Conservation (phyloP, 768 basidiomycete genomes). For the Paxillus rubicundulus region DNA sequence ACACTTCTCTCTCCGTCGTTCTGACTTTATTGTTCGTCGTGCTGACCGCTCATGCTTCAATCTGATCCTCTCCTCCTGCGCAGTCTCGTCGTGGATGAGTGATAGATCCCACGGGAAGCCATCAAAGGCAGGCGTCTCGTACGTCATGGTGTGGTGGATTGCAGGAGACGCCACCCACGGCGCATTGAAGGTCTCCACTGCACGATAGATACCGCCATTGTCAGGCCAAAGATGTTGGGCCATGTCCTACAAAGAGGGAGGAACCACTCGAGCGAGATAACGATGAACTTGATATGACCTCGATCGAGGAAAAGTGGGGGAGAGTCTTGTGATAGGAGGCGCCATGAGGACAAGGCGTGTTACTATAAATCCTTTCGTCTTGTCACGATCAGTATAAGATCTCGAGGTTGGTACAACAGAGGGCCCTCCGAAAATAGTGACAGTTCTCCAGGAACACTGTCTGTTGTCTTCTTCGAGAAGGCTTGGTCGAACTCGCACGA, state of each 20-base stretch:
- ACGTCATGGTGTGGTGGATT: background rate
- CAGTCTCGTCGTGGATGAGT: background rate
- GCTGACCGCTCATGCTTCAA: background rate
- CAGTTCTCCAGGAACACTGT: background rate
- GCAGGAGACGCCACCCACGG: background rate
- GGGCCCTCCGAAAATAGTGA: background rate
- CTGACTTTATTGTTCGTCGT: background rate
- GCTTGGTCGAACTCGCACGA: background rate
- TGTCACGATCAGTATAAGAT: background rate
- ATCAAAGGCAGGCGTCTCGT: background rate
- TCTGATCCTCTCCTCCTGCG: constrained; percentile 4
- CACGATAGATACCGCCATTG: background rate
- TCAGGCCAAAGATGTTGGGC: background rate
- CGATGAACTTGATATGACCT: background rate
- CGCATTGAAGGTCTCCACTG: background rate
- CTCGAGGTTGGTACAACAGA: background rate
- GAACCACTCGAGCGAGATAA: background rate
- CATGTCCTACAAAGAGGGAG: background rate
- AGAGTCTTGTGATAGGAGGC: background rate
- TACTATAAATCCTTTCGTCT: background rate
- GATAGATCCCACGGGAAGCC: background rate
- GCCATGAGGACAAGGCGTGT: background rate
- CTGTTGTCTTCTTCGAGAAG: too few relatives aligned
- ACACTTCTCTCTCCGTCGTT: background rate
- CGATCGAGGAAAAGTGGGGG: background rate